These are phyloP conservation scores for Ogataea pilisensis DNA, from an alignment of 805 yeast genomes.

Conservation along the genomic window DNA sequence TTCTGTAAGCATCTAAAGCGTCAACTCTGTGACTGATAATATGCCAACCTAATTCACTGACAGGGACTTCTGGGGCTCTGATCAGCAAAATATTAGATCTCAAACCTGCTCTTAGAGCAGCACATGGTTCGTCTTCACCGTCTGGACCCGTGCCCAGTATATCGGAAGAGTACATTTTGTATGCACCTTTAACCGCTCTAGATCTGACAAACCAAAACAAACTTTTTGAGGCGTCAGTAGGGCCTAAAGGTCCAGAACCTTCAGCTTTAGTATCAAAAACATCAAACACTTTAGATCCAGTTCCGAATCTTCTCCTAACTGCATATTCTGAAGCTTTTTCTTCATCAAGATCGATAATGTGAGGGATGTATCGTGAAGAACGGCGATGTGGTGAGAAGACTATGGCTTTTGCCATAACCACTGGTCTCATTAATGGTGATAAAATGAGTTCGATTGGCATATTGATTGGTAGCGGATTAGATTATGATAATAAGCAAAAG, in stretches of 20 bases:
- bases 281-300: slow-evolving; percentile 54
- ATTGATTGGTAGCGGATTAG: neutral
- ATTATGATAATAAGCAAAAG: neutral
- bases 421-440: slow-evolving; percentile 58
- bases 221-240: slow-evolving; percentile 39
- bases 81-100: slow-evolving; percentile 55
- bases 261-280: slow-evolving; percentile 46
- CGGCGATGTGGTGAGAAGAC: slow-evolving; percentile 54
- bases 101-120: slow-evolving; percentile 55
- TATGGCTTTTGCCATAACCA: slow-evolving; percentile 50
- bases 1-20: slow-evolving; percentile 55
- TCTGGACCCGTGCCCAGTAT: slow-evolving; percentile 40
- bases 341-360: slow-evolving; percentile 41
- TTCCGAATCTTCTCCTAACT: slow-evolving; percentile 53
- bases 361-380: slow-evolving; percentile 53
- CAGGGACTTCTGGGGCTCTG: slow-evolving; percentile 45
- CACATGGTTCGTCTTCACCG: slow-evolving; percentile 54
- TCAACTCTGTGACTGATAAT: slow-evolving; percentile 56
- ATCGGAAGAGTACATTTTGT: slow-evolving; percentile 47
- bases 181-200: slow-evolving; percentile 65
- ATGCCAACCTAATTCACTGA: slow-evolving; percentile 62
- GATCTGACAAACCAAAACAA: slow-evolving; percentile 55
- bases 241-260: slow-evolving; percentile 34
- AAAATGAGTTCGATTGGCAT: slow-evolving; percentile 61
- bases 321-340: slow-evolving; percentile 37